Base-by-base conservation (phyloP, 2,329 filamentous ascomycete species). In the Nannizziopsis arthrosporioides region DNA sequence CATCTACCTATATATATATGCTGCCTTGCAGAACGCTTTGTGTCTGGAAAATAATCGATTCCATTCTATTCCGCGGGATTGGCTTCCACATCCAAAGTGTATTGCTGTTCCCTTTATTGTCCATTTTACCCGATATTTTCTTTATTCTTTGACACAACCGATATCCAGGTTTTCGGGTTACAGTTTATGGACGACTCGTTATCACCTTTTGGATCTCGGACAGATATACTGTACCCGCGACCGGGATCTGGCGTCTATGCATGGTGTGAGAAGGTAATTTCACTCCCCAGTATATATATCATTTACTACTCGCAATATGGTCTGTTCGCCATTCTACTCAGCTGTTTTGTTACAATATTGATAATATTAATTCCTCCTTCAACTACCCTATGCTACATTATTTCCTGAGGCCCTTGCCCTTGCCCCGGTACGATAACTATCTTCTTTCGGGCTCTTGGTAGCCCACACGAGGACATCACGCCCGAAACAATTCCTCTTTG, bases 241-340 rank as follows among this genome's bases (percentile, higher is more conserved):
- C 45, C 39, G 44, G 44, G 44, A 27, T 38, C 18, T 34, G 44
- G 44, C 36, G 36, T 46, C 44, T 42, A 42, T 47, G 45, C 45
- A 31, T 42, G 45, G 45, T 5, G 12, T 27, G 37, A 35, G 35
- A 32, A 42, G 38, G 45, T 47, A 47, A 42, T 12, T 47, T 17
- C 42, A 36, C 38, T 42, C 40, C 36, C 44, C 37, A 27, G 34
- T 47, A 38, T 46, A 15, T 27, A 17, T 32, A 10, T 42, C 11
- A 31, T 18, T 31, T 41, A 19, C 19, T 32, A 14, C 22, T 39
- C 19, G 15, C 14, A 27, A 27, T 7, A 27, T 27, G 22, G 22
- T n/a, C 36, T 17, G 44, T 34, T 34, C 35, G 35, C 35, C n/a
- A 15, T 30, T 40, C 36, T 17, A 38, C 1, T 42, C 14, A 27